Percentiles rank a stretch among this genome's conserved stretches.
Evolutionary conservation across 495 filamentous ascomycete species (phyloP).

Genomic region (Aspergillus sclerotioniger): DNA sequence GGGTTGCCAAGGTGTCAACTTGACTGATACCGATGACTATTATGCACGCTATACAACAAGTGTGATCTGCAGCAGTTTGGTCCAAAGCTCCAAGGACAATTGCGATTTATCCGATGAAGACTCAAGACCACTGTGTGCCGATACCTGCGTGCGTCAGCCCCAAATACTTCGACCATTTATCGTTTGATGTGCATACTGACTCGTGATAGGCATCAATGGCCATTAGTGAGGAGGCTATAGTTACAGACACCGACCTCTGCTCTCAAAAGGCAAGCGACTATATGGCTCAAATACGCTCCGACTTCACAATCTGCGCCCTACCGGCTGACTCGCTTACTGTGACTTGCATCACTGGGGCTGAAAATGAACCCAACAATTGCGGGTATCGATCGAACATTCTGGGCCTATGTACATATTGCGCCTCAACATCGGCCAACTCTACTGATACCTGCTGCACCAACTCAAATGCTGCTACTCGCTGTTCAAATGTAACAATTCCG

Average conservation of each 20-base stretch:
- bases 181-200: slow-evolving; percentile 24
- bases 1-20: slow-evolving; percentile 75
- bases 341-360: slow-evolving; percentile 69
- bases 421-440: slow-evolving; percentile 75
- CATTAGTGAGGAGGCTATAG: slow-evolving; percentile 79
- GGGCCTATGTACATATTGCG: slow-evolving; percentile 86
- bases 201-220: slow-evolving; percentile 70
- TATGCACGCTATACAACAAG: slow-evolving; percentile 95
- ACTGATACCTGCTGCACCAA: slow-evolving; percentile 94
- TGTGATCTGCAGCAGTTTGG: slow-evolving; percentile 89
- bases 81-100: slow-evolving; percentile 79
- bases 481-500: slow-evolving; percentile 71
- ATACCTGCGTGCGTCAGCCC: slow-evolving; percentile 70
- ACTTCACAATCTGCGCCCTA: slow-evolving; percentile 85
- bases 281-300: slow-evolving; percentile 77
- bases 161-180: neutral
- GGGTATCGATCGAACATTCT: slow-evolving; percentile 78
- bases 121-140: slow-evolving; percentile 80
- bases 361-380: slow-evolving; percentile 86
- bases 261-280: slow-evolving; percentile 59
- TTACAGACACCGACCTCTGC: slow-evolving; percentile 73
- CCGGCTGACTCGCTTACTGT: slow-evolving; percentile 74
- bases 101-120: slow-evolving; percentile 64
- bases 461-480: slow-evolving; percentile 68
- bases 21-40: slow-evolving; percentile 74